A percentile compares a stretch with the other conserved stretches of the same genome.
These are phyloP conservation scores for Drechmeria coniospora DNA, from an alignment of 2,329 filamentous ascomycete genomes.

Conservation along the genomic window DNA sequence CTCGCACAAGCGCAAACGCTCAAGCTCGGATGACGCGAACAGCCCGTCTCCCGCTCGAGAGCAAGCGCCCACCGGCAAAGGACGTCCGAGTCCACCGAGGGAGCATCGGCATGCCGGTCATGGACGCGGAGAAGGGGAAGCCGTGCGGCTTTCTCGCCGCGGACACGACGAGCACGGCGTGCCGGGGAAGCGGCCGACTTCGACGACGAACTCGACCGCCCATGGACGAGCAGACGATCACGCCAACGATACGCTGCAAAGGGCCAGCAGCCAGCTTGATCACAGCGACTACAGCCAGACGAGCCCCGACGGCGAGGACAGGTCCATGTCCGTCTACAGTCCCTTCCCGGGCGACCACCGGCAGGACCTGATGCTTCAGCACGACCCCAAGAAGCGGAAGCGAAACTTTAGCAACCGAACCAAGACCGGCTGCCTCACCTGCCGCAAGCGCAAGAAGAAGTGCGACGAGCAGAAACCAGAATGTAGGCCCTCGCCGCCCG, in stretches of 20 bases:
- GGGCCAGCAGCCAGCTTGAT: conserved; percentile 29
- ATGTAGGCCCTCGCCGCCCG: conserved; percentile 43
- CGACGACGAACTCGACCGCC: conserved; percentile 25
- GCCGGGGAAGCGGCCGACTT: conserved; percentile 31
- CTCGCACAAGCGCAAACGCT: conserved; percentile 54
- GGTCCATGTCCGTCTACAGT: conserved; percentile 23
- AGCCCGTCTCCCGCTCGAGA: no score
- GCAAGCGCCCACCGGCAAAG: no score
- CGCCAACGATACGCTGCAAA: conserved; percentile 26
- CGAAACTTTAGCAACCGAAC: conserved; percentile 87
- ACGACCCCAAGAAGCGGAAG: conserved; percentile 54
- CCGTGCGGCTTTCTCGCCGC: conserved; percentile 31
- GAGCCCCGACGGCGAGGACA: conserved; percentile 40
- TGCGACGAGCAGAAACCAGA: conserved; percentile 88
- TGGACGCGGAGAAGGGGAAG: conserved; percentile 30
- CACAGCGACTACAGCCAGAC: conserved; percentile 34
- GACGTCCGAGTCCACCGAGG: conserved; percentile 23
- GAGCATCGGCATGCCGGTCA: conserved; percentile 30
- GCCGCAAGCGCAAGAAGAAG: conserved; percentile 87
- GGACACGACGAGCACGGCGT: conserved; percentile 29
- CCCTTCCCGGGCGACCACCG: conserved; percentile 32
- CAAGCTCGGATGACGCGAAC: conserved; percentile 41
- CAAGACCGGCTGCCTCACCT: conserved; percentile 91
- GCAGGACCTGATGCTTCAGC: conserved; percentile 34
- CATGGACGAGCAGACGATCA: conserved; percentile 36